Percentiles rank a stretch among this genome's conserved stretches.
phyloP scores from a whole-genome alignment of 345 rosid species.

The Corchorus olitorius region DNA sequence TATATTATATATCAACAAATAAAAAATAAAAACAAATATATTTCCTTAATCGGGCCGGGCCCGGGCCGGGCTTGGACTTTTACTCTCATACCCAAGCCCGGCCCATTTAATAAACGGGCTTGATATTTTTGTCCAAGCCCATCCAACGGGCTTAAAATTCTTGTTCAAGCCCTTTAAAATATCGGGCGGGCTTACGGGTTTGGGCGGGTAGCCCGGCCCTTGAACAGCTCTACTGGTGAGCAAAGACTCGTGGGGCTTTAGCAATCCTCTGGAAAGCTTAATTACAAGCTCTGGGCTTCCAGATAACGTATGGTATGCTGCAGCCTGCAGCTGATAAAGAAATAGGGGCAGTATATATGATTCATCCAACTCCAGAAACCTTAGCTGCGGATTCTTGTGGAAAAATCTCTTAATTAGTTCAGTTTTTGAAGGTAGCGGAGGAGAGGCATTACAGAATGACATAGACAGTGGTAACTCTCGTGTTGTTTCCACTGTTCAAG shows the following conservation, averaged over 20 bases:
- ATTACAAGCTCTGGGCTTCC: conserved; percentile 87
- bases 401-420: conserved; percentile 65
- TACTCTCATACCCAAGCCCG: too few relatives aligned
- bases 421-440: conserved; percentile 51
- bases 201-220: conserved; percentile 89
- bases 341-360: conserved; percentile 66
- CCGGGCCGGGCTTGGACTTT: too few relatives aligned
- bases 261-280: conserved; percentile 87
- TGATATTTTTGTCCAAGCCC: too few relatives aligned
- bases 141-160: too few relatives aligned
- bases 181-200: conserved; percentile 98
- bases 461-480: conserved; percentile 27
- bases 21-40: too few relatives aligned
- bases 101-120: too few relatives aligned
- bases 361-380: conserved; percentile 92
- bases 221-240: conserved; percentile 82
- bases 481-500: conserved; percentile 61
- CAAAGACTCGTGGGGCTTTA: conserved; percentile 93
- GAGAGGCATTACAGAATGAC: conserved; percentile 51
- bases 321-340: conserved; percentile 97
- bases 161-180: too few relatives aligned
- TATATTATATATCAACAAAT: too few relatives aligned
- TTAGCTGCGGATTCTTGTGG: conserved; percentile 65
- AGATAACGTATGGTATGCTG: conserved; percentile 81
- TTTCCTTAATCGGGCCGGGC: too few relatives aligned